These are phyloP conservation scores for Aspergillus floridensis DNA, from an alignment of 2,329 filamentous ascomycete genomes.

Conservation along the genomic window DNA sequence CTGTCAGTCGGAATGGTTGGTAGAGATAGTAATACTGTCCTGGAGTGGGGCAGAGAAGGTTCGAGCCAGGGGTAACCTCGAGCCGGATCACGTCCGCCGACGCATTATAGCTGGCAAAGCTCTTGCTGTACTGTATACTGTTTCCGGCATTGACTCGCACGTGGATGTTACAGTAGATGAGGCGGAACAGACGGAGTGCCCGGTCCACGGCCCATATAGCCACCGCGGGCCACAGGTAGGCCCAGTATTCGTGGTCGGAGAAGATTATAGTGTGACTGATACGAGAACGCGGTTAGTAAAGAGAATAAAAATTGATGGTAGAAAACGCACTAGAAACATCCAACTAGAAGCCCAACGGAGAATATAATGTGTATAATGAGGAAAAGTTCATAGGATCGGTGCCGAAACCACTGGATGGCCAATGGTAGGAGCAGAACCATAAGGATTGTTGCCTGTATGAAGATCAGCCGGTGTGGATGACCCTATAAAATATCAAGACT, in stretches of 20 bases:
- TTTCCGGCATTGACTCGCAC: constrained; percentile 23
- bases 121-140: constrained; percentile 31
- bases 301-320: no score
- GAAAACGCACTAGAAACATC: constrained; percentile 48
- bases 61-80: constrained; percentile 42
- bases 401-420: constrained; percentile 48
- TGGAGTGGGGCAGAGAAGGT: constrained; percentile 36
- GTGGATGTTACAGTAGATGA: constrained; percentile 47
- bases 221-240: constrained; percentile 52
- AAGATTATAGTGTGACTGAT: constrained; percentile 50
- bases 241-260: constrained; percentile 46
- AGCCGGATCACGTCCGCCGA: constrained; percentile 48
- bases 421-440: constrained; percentile 46
- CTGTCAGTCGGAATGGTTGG: constrained; percentile 42
- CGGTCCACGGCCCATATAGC: constrained; percentile 52
- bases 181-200: constrained; percentile 41
- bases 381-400: constrained; percentile 45
- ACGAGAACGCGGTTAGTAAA: neutral
- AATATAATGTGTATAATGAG: constrained; percentile 41
- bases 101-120: constrained; percentile 44
- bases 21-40: constrained; percentile 55
- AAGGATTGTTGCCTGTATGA: constrained; percentile 28
- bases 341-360: constrained; percentile 42
- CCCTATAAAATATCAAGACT: neutral
- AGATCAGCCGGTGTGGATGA: neutral